phyloP scores from a whole-genome alignment of 2,329 filamentous ascomycete genomes.

The Colletotrichum sp. region DNA sequence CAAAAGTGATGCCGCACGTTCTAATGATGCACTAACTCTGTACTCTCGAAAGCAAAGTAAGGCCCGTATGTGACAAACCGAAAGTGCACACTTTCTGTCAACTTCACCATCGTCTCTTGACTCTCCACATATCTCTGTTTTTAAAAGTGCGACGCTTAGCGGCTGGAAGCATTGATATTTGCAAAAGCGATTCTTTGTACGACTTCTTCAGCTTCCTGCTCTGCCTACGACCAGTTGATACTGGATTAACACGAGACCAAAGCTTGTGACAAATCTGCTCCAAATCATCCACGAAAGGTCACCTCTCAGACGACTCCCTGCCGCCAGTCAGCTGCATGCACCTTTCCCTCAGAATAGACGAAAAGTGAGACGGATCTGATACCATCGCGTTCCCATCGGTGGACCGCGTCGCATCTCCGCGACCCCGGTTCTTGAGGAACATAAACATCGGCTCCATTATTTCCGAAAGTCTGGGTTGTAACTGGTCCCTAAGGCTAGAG shows the following conservation, averaged over 20 bases:
- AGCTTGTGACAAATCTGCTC: no score
- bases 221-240: background rate
- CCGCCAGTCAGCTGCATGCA: background rate
- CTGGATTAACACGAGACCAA: no score
- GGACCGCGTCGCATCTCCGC: background rate
- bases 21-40: background rate
- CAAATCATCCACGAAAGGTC: background rate
- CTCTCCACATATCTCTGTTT: background rate
- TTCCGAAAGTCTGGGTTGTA: background rate
- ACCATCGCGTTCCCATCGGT: background rate
- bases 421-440: background rate
- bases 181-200: background rate
- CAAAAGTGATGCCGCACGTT: background rate
- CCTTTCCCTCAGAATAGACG: background rate
- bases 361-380: background rate
- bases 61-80: no score
- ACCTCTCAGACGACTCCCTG: background rate
- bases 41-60: background rate
- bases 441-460: background rate
- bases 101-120: background rate
- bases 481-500: background rate
- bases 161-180: background rate
- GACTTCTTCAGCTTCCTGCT: background rate
- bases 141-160: background rate
- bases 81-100: background rate